Percentiles rank a stretch among this genome's conserved stretches.
Evolutionary conservation across 495 filamentous ascomycete genomes (phyloP).

Genomic region (Oleoguttula mirabilis): DNA sequence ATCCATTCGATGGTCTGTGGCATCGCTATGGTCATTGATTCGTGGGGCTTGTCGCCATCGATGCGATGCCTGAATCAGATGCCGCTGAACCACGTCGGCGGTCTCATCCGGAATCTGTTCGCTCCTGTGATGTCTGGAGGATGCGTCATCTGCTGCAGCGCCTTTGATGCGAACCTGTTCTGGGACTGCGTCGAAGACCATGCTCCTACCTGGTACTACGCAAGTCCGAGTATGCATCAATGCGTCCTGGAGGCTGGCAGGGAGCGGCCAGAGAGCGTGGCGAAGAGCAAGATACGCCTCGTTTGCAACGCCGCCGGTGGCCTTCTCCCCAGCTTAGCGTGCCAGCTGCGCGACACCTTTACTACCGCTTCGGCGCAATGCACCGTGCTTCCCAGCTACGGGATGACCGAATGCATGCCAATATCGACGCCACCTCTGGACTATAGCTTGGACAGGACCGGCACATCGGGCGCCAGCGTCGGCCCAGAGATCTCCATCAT

Average conservation of each 20-base stretch:
- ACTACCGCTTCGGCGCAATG: slow-evolving; percentile 6
- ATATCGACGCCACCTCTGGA: slow-evolving; percentile 34
- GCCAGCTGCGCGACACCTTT: slow-evolving; percentile 31
- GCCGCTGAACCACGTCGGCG: slow-evolving; percentile 36
- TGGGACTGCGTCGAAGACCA: slow-evolving; percentile 35
- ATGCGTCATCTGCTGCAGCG: slow-evolving; percentile 32
- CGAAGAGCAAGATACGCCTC: slow-evolving; percentile 31
- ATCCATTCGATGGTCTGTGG: slow-evolving; percentile 29
- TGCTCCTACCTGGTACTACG: slow-evolving; percentile 38
- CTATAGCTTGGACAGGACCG: slow-evolving; percentile 33
- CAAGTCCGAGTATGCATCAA: slow-evolving; percentile 39
- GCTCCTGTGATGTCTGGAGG: slow-evolving; percentile 22
- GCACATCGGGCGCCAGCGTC: slow-evolving; percentile 34
- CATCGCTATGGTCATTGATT: slow-evolving; percentile 32
- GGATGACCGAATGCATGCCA: slow-evolving; percentile 41
- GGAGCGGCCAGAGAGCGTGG: slow-evolving; percentile 25
- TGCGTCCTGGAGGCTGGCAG: slow-evolving; percentile 30
- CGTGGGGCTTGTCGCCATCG: slow-evolving; percentile 27
- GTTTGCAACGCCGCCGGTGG: slow-evolving; percentile 37
- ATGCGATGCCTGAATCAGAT: slow-evolving; percentile 38
- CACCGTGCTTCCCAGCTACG: slow-evolving; percentile 35
- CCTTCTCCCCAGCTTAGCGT: slow-evolving; percentile 33
- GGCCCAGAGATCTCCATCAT: slow-evolving; percentile 34
- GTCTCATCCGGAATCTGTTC: slow-evolving; percentile 17
- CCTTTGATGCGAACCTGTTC: slow-evolving; percentile 38